Evolutionary conservation across 441 rosid species (phyloP).

Genomic region (Corymbia calophylla): DNA sequence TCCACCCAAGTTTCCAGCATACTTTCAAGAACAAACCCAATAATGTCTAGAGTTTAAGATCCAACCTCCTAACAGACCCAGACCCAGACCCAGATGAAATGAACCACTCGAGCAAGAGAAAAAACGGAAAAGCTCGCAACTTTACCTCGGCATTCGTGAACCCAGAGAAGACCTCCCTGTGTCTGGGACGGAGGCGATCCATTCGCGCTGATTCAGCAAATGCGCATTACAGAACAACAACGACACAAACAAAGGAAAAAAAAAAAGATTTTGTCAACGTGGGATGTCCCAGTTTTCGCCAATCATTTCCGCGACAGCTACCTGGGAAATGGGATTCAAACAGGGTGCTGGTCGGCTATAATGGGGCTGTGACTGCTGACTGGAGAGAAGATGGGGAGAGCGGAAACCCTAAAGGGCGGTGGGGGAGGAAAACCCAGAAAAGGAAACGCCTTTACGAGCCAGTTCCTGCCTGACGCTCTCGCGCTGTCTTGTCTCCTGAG

Average conservation of each 20-base stretch:
- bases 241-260: not conserved
- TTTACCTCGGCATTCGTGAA: slow-evolving; percentile 49
- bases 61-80: not conserved
- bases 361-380: not conserved
- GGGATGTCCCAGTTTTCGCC: not conserved
- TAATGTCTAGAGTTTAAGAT: not conserved
- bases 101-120: not conserved
- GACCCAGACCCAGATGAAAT: slow-evolving; percentile 10
- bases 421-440: not conserved
- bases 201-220: slow-evolving; percentile 4
- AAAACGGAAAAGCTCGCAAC: not conserved
- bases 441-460: not conserved
- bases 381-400: too few species aligned
- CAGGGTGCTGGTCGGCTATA: not conserved
- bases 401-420: not conserved
- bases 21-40: not conserved
- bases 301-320: not conserved
- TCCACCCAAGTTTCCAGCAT: not conserved
- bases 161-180: slow-evolving; percentile 36
- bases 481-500: not conserved
- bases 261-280: not conserved
- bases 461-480: not conserved
- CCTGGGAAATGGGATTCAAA: not conserved
- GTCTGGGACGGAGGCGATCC: slow-evolving; percentile 56
- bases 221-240: not conserved